These are phyloP conservation scores for Scutellaria barbata DNA, from an alignment of 257 asterid species.

Conservation along the genomic window DNA sequence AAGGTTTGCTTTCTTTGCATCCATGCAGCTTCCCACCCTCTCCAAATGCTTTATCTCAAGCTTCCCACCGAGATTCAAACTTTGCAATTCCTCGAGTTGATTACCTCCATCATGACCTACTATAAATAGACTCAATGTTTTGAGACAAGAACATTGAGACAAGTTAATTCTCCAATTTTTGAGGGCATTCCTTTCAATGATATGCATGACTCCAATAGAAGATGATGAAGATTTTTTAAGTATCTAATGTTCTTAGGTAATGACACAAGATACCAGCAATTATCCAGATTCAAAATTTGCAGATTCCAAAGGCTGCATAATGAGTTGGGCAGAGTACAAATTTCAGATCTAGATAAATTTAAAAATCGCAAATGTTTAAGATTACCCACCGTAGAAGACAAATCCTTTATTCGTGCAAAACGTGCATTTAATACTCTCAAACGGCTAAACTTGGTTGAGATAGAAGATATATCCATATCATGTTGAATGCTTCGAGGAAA, in stretches of 20 bases:
- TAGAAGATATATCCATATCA: slow-evolving; percentile 19
- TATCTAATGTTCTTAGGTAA: slow-evolving; percentile 38
- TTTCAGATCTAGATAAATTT: background rate
- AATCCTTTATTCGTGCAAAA: no score
- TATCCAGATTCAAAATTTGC: slow-evolving; percentile 35
- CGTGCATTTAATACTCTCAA: slow-evolving; percentile 30
- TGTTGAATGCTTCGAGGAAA: slow-evolving; percentile 28
- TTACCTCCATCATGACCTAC: slow-evolving; percentile 33
- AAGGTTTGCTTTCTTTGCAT: slow-evolving; percentile 40
- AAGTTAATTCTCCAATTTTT: slow-evolving; percentile 35
- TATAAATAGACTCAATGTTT: slow-evolving; percentile 29
- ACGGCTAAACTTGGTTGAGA: background rate
- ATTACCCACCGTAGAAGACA: slow-evolving; percentile 21
- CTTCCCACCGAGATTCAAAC: slow-evolving; percentile 33
- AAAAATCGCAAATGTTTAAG: slow-evolving; percentile 40
- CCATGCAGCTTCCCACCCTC: slow-evolving; percentile 28
- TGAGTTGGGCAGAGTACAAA: slow-evolving; percentile 34
- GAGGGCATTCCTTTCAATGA: background rate
- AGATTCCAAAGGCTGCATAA: slow-evolving; percentile 44
- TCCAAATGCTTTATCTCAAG: slow-evolving; percentile 33
- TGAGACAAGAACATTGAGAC: background rate
- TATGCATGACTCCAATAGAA: background rate
- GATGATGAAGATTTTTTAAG: slow-evolving; percentile 40
- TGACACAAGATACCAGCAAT: slow-evolving; percentile 7
- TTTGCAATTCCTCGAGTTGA: slow-evolving; percentile 37